Evolutionary conservation across 2,329 filamentous ascomycete species (phyloP), one percentile per base, ranked within the genome.

Genomic region (Xylariomycetidae sp.): DNA sequence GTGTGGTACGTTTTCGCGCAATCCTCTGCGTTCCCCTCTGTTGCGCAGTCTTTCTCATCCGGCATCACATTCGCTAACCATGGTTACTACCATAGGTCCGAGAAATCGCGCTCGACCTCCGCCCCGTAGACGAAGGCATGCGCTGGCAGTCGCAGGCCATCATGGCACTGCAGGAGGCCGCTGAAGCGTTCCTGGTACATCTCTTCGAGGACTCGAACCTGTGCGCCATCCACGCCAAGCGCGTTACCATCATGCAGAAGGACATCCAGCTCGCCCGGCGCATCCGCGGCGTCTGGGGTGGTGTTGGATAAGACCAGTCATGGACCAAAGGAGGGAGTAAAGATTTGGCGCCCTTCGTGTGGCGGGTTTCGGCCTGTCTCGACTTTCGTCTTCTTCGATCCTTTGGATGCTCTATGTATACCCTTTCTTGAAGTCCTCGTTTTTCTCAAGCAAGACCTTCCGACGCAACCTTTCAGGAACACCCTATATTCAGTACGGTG

Each of bases 71-170:
- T 31, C 19, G 42, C 32, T 10, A 12, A 4, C 12, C 36, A 6
- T 12, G 7, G n/a, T 19, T 25, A 12, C 24, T 25, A 32, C 19
- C 23, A 17, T 41, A 74, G 71, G 68, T 85, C 35, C 79, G 82
- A 59, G 84, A 88, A 63, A 85, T 88, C 46, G 82, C 82, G 4
- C 56, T 85, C 18, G 63, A 71, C 1, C 69, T 82, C 40, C 76
- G 79, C 13, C 74, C 77, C 4, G 60, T 62, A 22, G 77, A 76
- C 39, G 68, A 78, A 37, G 82, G 85, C 40, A 78, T 96, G 60
- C 79, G 90, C 48, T 98, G 92, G 89, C 92, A 96, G 67, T 93
- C 85, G 34, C 90, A 94, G 52, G 90, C 92, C 32, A 92, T 96
- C 52, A 79, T 85, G 54, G 90, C 90, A 10, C 72, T 96, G 3